Evolutionary conservation across 768 basidiomycete genomes (phyloP), one percentile per base, ranked within the genome.

Genomic region (Lactarius sanguifluus): DNA sequence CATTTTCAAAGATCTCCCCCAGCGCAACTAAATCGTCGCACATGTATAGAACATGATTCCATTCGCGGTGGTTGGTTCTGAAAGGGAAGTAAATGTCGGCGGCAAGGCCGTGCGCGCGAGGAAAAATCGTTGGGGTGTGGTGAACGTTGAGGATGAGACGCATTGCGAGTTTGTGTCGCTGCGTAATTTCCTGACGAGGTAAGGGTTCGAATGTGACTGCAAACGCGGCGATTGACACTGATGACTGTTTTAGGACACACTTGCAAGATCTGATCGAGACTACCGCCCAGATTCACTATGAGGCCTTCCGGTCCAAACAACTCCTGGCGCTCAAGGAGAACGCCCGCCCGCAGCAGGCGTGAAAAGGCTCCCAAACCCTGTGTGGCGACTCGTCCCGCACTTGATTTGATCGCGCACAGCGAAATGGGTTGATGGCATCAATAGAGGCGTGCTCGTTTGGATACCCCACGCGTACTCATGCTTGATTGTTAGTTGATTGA

Each of bases 121-220:
- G 73, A 96, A 95, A 85, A 98, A 95, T 80, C 90, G 95, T 59
- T 99, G 96, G 94, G 96, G 96, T 58, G 93, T 96, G 16, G 93
- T 99, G 75, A 98, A 98, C 75, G 95, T 98, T 62, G 96, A 99
- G 78, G 92, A 98, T 76, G 90, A 92, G 78, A 83, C 83, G 66
- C 96, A 99, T 80, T 99, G 96, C 87, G 96, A 99, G 81, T 99
- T 99, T 78, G 85, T 96, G 75, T 91, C 97, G 79, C 83, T 99
- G 69, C 86, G 96, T 70, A 95, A 99, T 84, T 99, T 99, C 85
- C 83, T 99, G 68, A 95, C 93, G 8, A 83, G 91, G 90, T 90
- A 61, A 50, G 86, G 75, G 25, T 10, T 28, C 59, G 7, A 30
- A 38, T 25, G 9, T 62, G 45, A 59, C 23, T 40, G 40, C n/a